Evolutionary conservation across 2,329 filamentous ascomycete species (phyloP), one percentile per base, ranked within the genome.

Genomic region (Arthrobotrys entomopaga): DNA sequence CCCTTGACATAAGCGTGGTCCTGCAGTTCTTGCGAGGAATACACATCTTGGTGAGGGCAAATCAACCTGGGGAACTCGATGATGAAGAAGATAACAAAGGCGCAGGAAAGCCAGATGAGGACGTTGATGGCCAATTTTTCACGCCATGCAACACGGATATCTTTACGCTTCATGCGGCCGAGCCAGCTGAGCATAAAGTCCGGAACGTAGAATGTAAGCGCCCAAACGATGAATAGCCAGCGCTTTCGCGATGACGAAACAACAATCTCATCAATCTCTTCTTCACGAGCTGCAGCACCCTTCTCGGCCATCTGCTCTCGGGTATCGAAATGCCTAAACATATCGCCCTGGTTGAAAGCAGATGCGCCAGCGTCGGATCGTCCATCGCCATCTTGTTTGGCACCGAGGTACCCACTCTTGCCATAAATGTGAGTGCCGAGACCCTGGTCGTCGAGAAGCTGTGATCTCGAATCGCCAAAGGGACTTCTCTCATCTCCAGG

Each of bases 91-190:
- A 90, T 87, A 26, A 91, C 88, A 56, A 91, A 82, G 15, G 83
- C 84, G 82, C 94, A 98, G 80, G 86, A 87, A 67, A 94, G 84
- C 95, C 96, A 99, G 80, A 99, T 99, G 80, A 98, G 86, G 81
- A 99, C 85, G 84, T 99, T 99, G 86, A 99, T 99, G 63, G 95
- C 94, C 71, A 99, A 81, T 85, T 99, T 99, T 82, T 99, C 95
- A 80, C 95, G 87, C 95, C 95, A 99, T 0, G 95, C 95, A 81
- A 91, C 86, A 22, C 93, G 91, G 7, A 99, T 88, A 81, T 99
- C 95, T 80, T 96, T 96, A 75, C 95, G 91, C 72, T 90, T 87
- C 90, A 97, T 97, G 59, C 91, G 87, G 20, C 94, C 94, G 46
- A 96, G 75, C 78, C 85, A 85, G 63, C 88, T 87, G 80, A 98